phyloP scores from a whole-genome alignment of 2,329 filamentous ascomycete species.

The Botrytis aclada region DNA sequence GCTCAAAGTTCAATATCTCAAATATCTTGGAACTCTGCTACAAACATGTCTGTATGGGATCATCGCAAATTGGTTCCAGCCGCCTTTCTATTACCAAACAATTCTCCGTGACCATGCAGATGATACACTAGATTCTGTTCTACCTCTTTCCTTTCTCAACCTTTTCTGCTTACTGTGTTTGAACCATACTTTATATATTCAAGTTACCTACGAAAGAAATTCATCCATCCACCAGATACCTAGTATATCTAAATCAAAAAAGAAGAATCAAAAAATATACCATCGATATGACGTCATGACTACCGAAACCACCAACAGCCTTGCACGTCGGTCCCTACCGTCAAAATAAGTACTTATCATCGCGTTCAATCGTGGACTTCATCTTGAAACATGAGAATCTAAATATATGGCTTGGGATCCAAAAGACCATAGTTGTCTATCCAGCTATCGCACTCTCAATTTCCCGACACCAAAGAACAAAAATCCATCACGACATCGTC shows the following conservation, averaged over 20 bases:
- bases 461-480: neutral
- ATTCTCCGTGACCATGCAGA: too few species aligned
- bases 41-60: rapidly evolving
- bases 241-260: neutral
- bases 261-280: neutral
- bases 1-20: neutral
- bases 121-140: neutral
- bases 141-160: neutral
- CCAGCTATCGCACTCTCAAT: neutral
- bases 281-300: neutral
- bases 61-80: neutral
- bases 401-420: too few species aligned
- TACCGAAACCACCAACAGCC: neutral
- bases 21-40: neutral
- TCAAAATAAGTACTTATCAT: too few species aligned
- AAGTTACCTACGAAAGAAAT: neutral
- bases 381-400: too few species aligned
- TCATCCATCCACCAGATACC: rapidly evolving
- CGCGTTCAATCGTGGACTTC: rapidly evolving
- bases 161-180: neutral
- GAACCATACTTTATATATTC: rapidly evolving
- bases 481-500: too few species aligned
- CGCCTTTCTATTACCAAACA: neutral
- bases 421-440: neutral
- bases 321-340: neutral